Evolutionary conservation across 2,329 filamentous ascomycete species (phyloP), one percentile per base, ranked within the genome.

Genomic region (Acarospora socialis): DNA sequence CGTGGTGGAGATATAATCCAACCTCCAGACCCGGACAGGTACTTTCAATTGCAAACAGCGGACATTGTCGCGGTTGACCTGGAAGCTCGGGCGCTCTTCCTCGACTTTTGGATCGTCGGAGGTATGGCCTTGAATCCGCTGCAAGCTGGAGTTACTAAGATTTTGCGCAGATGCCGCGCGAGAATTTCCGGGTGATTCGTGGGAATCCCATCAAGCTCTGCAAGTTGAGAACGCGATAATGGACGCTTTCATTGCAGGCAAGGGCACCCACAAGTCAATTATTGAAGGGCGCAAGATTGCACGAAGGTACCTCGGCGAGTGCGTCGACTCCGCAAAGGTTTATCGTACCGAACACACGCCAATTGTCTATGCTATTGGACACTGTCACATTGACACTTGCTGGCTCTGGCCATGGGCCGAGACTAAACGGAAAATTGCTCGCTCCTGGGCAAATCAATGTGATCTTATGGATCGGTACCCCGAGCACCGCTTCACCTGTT

Each of bases 401-500:
- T 98, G 90, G 90, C 66, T 98, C 21, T 98, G 90, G 90, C 90
- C 90, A 0, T 98, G 84, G 71, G 90, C 80, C 7, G 90, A 98
- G 62, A 95, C 90, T 0, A 94, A 92, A 60, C 80, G 90, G 48
- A 98, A 98, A 62, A 79, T 95, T 18, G 86, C 79, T 13, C 74
- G 90, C 27, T 94, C 86, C 7, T 98, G 90, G 90, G 87, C 83
- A 2, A 95, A 83, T 52, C 90, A 98, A 55, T 93, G 86, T 55
- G 79, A 93, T 48, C 62, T 98, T 46, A 83, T 98, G 68, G 90
- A 98, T 39, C 73, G 81, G 20, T 98, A 95, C 43, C 83, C 86
- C 0, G 90, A 98, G 59, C 77, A 92, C 48, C 76, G 82, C 28
- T 98, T 98, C 61, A 76, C 80, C 32, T 84, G 80, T 49, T 94